Percentiles rank a stretch among this genome's conserved stretches.
Evolutionary conservation across 805 yeast genomes (phyloP).

Genomic region (Ascoidea tarda): DNA sequence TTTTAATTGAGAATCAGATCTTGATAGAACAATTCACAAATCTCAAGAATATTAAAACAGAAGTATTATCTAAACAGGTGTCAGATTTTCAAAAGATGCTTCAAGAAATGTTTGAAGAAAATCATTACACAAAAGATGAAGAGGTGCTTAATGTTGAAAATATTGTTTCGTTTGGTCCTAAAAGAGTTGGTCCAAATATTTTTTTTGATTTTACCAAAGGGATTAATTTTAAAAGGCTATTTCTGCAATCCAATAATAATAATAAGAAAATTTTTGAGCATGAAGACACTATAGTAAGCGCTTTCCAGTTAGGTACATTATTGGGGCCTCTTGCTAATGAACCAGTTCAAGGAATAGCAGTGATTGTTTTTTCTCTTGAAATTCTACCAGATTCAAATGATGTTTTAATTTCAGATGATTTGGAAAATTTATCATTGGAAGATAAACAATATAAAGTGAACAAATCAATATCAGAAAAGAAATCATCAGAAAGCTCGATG

Average conservation of each 20-base stretch:
- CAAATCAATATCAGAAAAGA: constrained; percentile 5
- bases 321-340: constrained; percentile 88
- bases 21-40: constrained; percentile 25
- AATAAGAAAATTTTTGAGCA: constrained; percentile 20
- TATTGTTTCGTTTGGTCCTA: constrained; percentile 65
- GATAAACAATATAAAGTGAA: not conserved
- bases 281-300: constrained; percentile 60
- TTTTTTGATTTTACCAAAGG: constrained; percentile 36
- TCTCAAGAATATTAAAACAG: constrained; percentile 11
- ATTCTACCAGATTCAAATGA: not conserved
- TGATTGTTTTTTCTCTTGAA: constrained; percentile 29
- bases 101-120: not conserved
- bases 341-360: constrained; percentile 70
- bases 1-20: constrained; percentile 31
- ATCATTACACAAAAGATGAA: constrained; percentile 5
- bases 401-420: constrained; percentile 14
- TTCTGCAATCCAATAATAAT: constrained; percentile 1
- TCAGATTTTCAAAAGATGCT: not conserved
- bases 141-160: constrained; percentile 19
- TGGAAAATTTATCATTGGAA: constrained; percentile 4
- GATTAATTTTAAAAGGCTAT: not conserved
- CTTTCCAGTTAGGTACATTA: constrained; percentile 67
- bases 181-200: constrained; percentile 60
- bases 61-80: constrained; percentile 3
- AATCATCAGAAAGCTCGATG: constrained; percentile 15